Evolutionary conservation across 805 yeast species (phyloP).

Genomic region (Kuraishia hungarica): DNA sequence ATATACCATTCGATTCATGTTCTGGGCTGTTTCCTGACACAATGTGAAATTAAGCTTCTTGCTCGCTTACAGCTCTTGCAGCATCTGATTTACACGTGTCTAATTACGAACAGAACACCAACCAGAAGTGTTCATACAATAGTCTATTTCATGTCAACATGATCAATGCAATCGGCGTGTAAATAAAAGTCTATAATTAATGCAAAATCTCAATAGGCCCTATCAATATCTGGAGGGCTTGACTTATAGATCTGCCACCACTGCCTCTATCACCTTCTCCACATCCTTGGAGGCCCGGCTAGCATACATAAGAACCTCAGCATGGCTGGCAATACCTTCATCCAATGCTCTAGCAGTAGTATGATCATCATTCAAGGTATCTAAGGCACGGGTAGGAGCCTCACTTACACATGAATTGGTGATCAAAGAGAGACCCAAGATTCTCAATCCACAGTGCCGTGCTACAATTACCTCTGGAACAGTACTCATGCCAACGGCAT

Average conservation of each 20-base stretch:
- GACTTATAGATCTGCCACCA: not conserved
- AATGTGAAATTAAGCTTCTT: too few relatives aligned
- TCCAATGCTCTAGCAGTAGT: conserved; percentile 39
- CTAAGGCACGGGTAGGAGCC: conserved; percentile 59
- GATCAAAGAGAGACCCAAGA: conserved; percentile 76
- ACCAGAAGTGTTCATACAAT: too few relatives aligned
- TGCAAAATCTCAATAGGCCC: not conserved
- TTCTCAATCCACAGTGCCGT: conserved; percentile 76
- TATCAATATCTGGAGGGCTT: not conserved
- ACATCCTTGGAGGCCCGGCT: conserved; percentile 76
- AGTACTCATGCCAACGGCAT: conserved; percentile 96
- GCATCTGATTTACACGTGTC: too few relatives aligned
- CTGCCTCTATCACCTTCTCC: conserved; percentile 44
- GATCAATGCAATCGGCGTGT: too few relatives aligned
- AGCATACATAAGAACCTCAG: conserved; percentile 85
- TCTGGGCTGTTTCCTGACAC: too few relatives aligned
- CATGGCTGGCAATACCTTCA: conserved; percentile 81
- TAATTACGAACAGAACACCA: too few relatives aligned
- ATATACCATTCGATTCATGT: too few relatives aligned
- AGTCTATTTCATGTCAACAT: too few relatives aligned
- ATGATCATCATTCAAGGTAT: conserved; percentile 18
- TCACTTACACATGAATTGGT: conserved; percentile 76
- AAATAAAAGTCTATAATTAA: too few relatives aligned
- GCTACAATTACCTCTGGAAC: conserved; percentile 95
- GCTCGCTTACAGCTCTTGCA: too few relatives aligned